Conservation (phyloP, 208 protist species). For the Crithidia acanthocephali region DNA sequence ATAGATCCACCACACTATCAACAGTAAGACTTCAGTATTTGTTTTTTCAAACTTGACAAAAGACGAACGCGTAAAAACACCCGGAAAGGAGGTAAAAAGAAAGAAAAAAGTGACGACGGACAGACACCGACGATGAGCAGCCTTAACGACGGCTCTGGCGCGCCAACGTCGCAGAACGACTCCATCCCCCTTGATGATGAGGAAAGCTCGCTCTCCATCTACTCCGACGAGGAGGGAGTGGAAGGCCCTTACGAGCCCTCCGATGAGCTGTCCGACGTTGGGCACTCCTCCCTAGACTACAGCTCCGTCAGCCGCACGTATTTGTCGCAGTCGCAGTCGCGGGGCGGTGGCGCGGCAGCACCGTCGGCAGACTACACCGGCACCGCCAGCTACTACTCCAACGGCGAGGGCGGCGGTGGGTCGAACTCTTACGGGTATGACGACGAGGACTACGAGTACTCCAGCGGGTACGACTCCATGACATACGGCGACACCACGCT, state of each 20-base stretch:
- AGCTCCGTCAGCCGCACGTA: slow-evolving; percentile 40
- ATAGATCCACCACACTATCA: background rate
- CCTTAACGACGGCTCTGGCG: slow-evolving; percentile 54
- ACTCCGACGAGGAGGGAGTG: slow-evolving; percentile 40
- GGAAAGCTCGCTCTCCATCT: slow-evolving; percentile 39
- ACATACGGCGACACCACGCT: slow-evolving; percentile 56
- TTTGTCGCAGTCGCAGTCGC: slow-evolving; percentile 21
- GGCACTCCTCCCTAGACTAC: slow-evolving; percentile 32
- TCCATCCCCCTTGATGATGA: slow-evolving; percentile 55
- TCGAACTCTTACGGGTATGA: slow-evolving; percentile 37
- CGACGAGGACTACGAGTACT: slow-evolving; percentile 39
- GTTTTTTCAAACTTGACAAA: too few relatives aligned
- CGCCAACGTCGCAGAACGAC: slow-evolving; percentile 49
- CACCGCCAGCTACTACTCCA: slow-evolving; percentile 33
- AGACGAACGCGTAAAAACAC: too few relatives aligned
- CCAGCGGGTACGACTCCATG: slow-evolving; percentile 40
- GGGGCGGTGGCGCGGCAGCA: slow-evolving; percentile 7
- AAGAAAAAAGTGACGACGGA: too few relatives aligned
- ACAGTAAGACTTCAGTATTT: too few relatives aligned
- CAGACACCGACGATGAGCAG: slow-evolving; percentile 55
- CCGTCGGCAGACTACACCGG: slow-evolving; percentile 27
- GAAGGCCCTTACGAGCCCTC: slow-evolving; percentile 23
- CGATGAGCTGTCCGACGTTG: slow-evolving; percentile 18
- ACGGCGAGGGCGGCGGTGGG: slow-evolving; percentile 19
- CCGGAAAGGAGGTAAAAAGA: too few relatives aligned